A percentile compares a stretch with the other conserved stretches of the same genome.
Conservation (phyloP, 257 asterid genomes). For the Ajuga chamaepitys region DNA sequence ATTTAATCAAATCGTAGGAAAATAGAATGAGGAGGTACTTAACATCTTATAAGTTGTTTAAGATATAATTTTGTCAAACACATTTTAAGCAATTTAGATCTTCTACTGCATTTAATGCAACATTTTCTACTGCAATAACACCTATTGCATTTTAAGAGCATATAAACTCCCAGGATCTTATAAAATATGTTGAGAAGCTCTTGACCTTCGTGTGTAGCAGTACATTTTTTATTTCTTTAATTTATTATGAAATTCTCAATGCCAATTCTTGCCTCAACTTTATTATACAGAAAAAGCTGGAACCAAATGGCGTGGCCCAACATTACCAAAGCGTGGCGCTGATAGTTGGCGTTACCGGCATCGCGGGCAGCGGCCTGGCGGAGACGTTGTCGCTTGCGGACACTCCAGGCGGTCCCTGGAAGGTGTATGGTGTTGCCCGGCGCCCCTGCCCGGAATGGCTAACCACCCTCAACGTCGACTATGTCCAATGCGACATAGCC, state of each 20-base stretch:
- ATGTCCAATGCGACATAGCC: conserved; percentile 61
- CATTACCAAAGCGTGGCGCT: conserved; percentile 46
- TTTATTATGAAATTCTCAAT: too few species aligned
- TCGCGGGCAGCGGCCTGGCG: conserved; percentile 65
- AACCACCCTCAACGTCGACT: conserved; percentile 42
- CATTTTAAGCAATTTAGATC: too few species aligned
- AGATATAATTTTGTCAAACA: too few species aligned
- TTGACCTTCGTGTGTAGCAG: neutral
- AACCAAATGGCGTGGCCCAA: conserved; percentile 14
- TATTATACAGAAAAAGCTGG: conserved; percentile 30
- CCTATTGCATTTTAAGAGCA: too few species aligned
- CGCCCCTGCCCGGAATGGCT: conserved; percentile 65
- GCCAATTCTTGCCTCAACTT: too few species aligned
- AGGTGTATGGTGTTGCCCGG: conserved; percentile 73
- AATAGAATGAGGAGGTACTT: too few species aligned
- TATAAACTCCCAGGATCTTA: too few species aligned
- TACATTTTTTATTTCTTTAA: neutral
- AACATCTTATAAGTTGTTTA: too few species aligned
- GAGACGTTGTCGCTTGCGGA: conserved; percentile 54
- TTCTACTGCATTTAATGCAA: too few species aligned
- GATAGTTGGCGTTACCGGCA: conserved; percentile 64
- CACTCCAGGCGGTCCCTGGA: conserved; percentile 85
- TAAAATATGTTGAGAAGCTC: too few species aligned
- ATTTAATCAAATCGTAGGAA: too few species aligned
- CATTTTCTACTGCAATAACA: too few species aligned